Evolutionary conservation across 805 yeast species (phyloP).

Genomic region (Nakazawaea siamensis): DNA sequence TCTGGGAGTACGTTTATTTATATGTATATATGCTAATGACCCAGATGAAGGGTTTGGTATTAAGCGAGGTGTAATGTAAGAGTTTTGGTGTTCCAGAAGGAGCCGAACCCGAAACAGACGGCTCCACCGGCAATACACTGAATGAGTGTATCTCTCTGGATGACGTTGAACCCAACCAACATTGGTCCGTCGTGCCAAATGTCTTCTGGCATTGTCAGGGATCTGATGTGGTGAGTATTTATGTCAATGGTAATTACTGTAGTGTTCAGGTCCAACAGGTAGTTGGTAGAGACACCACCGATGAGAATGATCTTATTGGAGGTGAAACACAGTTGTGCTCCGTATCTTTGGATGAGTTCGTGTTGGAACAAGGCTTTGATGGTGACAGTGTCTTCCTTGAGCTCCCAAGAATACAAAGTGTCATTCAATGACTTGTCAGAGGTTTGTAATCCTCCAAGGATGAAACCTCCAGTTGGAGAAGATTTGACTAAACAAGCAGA

Average conservation of each 20-base stretch:
- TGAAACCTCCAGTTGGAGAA: neutral
- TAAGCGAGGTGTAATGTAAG: neutral
- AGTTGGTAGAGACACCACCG: slow-evolving; percentile 48
- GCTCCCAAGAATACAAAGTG: slow-evolving; percentile 26
- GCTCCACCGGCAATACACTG: slow-evolving; percentile 61
- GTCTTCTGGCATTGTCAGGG: slow-evolving; percentile 22
- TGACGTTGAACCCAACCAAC: slow-evolving; percentile 45
- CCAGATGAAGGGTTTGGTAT: slow-evolving; percentile 10
- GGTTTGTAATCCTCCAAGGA: slow-evolving; percentile 34
- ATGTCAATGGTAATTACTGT: slow-evolving; percentile 29
- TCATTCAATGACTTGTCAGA: slow-evolving; percentile 18
- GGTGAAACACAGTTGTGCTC: slow-evolving; percentile 30
- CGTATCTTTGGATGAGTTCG: slow-evolving; percentile 35
- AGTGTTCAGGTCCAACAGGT: slow-evolving; percentile 24
- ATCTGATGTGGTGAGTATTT: slow-evolving; percentile 11
- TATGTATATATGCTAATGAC: slow-evolving; percentile 8
- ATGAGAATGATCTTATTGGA: slow-evolving; percentile 31
- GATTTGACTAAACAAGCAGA: too few relatives aligned
- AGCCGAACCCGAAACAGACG: slow-evolving; percentile 76
- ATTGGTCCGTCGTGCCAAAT: slow-evolving; percentile 37
- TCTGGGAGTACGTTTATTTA: slow-evolving; percentile 4
- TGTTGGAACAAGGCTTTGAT: slow-evolving; percentile 14
- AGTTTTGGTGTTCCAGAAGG: slow-evolving; percentile 33
- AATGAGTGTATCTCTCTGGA: slow-evolving; percentile 14
- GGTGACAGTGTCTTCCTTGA: slow-evolving; percentile 14